Percentiles rank a stretch among this genome's conserved stretches.
Evolutionary conservation across 805 yeast species (phyloP).

Genomic region (Yamadazyma takamatsuzukensis): DNA sequence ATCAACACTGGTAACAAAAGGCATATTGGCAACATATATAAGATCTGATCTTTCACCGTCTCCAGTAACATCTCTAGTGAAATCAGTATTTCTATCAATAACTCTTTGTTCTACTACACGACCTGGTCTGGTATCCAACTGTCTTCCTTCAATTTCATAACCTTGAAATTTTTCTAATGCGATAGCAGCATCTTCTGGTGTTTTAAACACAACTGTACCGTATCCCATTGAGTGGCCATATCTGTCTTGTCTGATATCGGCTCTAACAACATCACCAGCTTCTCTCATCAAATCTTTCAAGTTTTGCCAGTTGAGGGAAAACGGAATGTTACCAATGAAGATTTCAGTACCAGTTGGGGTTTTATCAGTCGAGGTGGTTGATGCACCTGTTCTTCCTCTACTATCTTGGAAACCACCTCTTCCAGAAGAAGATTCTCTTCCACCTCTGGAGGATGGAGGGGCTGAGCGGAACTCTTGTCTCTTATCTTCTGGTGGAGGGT

Average conservation of each 20-base stretch:
- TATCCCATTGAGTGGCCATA: constrained; percentile 81
- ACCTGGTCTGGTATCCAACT: constrained; percentile 77
- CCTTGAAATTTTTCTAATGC: constrained; percentile 74
- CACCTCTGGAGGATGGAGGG: constrained; percentile 8
- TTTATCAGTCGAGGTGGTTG: constrained; percentile 4
- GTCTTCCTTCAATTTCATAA: constrained; percentile 69
- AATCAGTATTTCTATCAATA: constrained; percentile 43
- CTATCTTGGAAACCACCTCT: constrained; percentile 16
- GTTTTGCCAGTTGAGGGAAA: constrained; percentile 76
- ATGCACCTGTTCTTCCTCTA: constrained; percentile 19
- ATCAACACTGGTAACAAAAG: constrained; percentile 82
- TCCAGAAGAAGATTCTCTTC: constrained; percentile 13
- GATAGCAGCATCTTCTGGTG: constrained; percentile 61
- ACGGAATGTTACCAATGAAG: constrained; percentile 81
- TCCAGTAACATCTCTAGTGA: constrained; percentile 64
- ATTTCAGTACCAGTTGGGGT: constrained; percentile 48
- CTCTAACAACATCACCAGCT: constrained; percentile 75
- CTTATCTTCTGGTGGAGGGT: constrained; percentile 63
- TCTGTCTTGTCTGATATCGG: constrained; percentile 66
- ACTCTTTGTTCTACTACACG: constrained; percentile 8
- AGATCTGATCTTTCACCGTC: constrained; percentile 47
- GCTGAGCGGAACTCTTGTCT: constrained; percentile 7
- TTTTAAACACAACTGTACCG: constrained; percentile 73
- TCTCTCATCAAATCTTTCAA: constrained; percentile 79
- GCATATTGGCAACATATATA: constrained; percentile 74